A percentile compares a stretch with the other conserved stretches of the same genome.
These are phyloP conservation scores for Tausonia pullulans DNA, from an alignment of 1,284 basidiomycete genomes.

Conservation along the genomic window DNA sequence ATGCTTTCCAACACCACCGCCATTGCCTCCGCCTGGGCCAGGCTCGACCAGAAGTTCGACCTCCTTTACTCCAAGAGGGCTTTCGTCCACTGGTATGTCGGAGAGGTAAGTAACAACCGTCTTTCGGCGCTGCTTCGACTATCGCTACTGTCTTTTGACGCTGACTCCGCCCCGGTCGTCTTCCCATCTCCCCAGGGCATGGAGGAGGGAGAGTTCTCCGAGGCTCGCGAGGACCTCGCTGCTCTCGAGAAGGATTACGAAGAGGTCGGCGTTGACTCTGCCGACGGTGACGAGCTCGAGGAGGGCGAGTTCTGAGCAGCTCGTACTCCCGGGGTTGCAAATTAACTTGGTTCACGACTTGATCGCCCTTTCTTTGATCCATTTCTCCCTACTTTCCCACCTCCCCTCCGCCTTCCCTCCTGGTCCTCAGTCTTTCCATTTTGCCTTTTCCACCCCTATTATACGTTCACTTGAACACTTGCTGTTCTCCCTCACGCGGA, in stretches of 20 bases:
- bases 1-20: conserved; percentile 94
- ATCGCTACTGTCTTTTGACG: neutral
- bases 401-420: neutral
- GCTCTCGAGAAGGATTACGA: conserved; percentile 94
- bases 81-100: conserved; percentile 61
- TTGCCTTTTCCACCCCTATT: no score
- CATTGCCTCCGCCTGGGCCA: conserved; percentile 87
- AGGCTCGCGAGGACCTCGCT: conserved; percentile 88
- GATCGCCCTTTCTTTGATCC: neutral
- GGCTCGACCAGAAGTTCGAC: conserved; percentile 98
- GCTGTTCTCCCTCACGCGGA: no score
- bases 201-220: conserved; percentile 97
- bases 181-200: conserved; percentile 48
- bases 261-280: conserved; percentile 85
- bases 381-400: neutral
- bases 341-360: conserved; percentile 29
- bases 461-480: no score
- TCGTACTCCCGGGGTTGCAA: no score
- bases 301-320: conserved; percentile 50
- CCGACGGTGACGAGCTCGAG: conserved; percentile 58
- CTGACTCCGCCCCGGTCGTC: conserved; percentile 63
- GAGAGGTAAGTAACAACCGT: neutral
- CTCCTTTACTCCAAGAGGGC: conserved; percentile 87
- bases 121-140: neutral
- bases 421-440: no score